Conservation (phyloP, 1,284 basidiomycete genomes). For the Heterobasidion irregulare region DNA sequence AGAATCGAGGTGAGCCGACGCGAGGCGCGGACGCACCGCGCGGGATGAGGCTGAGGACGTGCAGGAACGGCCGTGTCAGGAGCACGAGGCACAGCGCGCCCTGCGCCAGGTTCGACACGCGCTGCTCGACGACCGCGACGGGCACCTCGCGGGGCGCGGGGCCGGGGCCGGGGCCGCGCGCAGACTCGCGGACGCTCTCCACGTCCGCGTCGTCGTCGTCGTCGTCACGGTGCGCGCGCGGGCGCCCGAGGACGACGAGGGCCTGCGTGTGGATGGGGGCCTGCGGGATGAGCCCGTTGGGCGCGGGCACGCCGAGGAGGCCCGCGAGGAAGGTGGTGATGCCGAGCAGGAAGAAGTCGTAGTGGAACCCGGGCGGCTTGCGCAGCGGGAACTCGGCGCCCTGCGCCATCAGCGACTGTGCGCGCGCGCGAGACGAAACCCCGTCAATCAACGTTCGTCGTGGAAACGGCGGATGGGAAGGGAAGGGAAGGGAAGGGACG, state of each 20-base stretch:
- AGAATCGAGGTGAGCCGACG: not conserved
- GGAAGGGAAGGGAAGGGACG: conserved; percentile 16
- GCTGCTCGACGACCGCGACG: conserved; percentile 80
- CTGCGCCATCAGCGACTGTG: conserved; percentile 86
- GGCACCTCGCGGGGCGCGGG: no score
- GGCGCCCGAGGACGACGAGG: conserved; percentile 66
- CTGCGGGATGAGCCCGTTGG: conserved; percentile 94
- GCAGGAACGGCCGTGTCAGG: conserved; percentile 76
- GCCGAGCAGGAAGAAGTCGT: conserved; percentile 84
- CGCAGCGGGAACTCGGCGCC: conserved; percentile 84
- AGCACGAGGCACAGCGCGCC: conserved; percentile 75
- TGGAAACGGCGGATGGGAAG: not conserved
- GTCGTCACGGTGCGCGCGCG: conserved; percentile 33
- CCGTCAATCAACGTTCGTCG: not conserved
- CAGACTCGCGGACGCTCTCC: not conserved
- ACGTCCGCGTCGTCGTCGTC: conserved; percentile 3
- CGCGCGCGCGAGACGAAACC: not conserved
- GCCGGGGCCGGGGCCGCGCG: no score
- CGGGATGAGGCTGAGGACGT: conserved; percentile 71
- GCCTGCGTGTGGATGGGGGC: conserved; percentile 92
- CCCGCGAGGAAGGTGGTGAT: conserved; percentile 91
- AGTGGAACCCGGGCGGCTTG: conserved; percentile 93
- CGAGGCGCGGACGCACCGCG: conserved; percentile 32
- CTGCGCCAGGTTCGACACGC: conserved; percentile 83
- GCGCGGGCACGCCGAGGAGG: conserved; percentile 85